phyloP scores from a whole-genome alignment of 345 rosid genomes.

The Brassica juncea region DNA sequence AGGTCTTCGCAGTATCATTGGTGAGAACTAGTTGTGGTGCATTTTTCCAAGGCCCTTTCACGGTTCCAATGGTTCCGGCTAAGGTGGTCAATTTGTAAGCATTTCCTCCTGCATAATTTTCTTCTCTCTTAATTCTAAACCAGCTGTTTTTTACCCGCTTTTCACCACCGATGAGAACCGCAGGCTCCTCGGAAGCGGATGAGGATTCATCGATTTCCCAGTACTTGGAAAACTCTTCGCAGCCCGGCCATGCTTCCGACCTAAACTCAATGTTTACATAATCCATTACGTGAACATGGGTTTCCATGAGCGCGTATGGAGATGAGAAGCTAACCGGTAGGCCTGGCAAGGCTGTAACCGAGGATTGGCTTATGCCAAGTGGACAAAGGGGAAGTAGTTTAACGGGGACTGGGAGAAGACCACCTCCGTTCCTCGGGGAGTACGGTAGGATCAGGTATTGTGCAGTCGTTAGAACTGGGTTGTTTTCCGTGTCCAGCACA shows the following conservation, averaged over 20 bases:
- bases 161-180: slow-evolving; percentile 6
- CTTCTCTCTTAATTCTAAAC: background rate
- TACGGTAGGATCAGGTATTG: slow-evolving; percentile 24
- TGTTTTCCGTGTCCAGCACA: background rate
- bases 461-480: background rate
- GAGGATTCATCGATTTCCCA: background rate
- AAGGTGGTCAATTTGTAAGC: slow-evolving; percentile 7
- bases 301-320: background rate
- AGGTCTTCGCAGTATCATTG: background rate
- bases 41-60: background rate
- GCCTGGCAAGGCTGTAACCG: background rate
- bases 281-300: background rate
- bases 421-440: background rate
- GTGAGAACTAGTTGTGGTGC: slow-evolving; percentile 19
- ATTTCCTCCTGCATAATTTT: background rate
- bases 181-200: background rate
- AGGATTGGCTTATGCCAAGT: slow-evolving; percentile 23
- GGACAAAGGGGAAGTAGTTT: background rate
- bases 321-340: background rate
- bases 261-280: background rate
- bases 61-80: background rate
- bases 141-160: background rate
- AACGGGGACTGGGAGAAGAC: slow-evolving; percentile 19
- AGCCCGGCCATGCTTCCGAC: background rate
- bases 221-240: slow-evolving; percentile 11